Percentiles rank a stretch among this genome's conserved stretches.
These are phyloP conservation scores for Colletotrichum orbiculare DNA, from an alignment of 2,329 filamentous ascomycete genomes.

Conservation along the genomic window DNA sequence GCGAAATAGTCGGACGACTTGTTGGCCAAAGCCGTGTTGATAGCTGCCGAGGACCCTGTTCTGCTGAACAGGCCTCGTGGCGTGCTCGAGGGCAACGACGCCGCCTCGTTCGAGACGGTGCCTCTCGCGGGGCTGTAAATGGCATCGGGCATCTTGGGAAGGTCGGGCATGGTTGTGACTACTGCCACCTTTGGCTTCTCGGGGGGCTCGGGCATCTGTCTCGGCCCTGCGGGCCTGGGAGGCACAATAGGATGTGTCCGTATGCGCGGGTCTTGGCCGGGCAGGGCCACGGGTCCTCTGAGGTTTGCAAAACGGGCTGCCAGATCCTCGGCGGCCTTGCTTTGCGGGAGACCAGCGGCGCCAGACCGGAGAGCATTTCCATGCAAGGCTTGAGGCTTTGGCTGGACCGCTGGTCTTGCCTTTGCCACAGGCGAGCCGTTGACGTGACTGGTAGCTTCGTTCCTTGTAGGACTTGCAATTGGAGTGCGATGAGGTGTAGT, in stretches of 20 bases:
- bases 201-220: constrained; percentile 59
- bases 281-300: constrained; percentile 54
- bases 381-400: constrained; percentile 75
- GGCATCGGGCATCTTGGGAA: constrained; percentile 79
- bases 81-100: constrained; percentile 73
- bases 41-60: constrained; percentile 45
- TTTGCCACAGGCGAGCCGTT: constrained; percentile 41
- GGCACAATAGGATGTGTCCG: constrained; percentile 59
- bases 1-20: constrained; percentile 48
- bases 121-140: constrained; percentile 84
- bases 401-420: constrained; percentile 64
- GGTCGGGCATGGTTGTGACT: constrained; percentile 62
- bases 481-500: constrained; percentile 35
- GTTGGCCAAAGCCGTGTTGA: constrained; percentile 42
- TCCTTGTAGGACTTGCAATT: constrained; percentile 29
- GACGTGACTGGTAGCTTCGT: constrained; percentile 4
- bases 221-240: constrained; percentile 56
- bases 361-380: constrained; percentile 65
- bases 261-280: constrained; percentile 64
- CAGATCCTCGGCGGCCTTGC: constrained; percentile 59
- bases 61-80: constrained; percentile 72
- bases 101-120: constrained; percentile 72
- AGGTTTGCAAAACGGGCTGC: constrained; percentile 68
- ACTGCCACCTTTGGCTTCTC: constrained; percentile 59
- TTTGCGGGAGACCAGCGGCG: constrained; percentile 42